These are phyloP conservation scores for Leucoagaricus sp. DNA, from an alignment of 1,284 basidiomycete species.

Conservation along the genomic window DNA sequence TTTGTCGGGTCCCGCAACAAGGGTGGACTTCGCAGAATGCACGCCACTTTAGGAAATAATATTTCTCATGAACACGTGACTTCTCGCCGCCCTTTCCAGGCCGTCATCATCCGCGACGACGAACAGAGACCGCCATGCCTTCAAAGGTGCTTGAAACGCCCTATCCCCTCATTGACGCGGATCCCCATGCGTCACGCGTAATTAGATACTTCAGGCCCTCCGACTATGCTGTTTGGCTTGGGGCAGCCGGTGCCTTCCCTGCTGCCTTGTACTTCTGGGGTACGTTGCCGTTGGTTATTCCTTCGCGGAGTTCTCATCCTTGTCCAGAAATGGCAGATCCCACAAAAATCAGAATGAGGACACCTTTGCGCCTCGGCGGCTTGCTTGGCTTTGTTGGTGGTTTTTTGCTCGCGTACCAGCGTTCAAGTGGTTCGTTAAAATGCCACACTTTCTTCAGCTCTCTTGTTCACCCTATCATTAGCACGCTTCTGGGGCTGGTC, in stretches of 20 bases:
- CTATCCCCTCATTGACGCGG: constrained; percentile 88
- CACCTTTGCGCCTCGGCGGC: constrained; percentile 39
- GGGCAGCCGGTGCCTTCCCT: constrained; percentile 79
- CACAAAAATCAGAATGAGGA: constrained; percentile 41
- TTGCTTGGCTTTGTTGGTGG: constrained; percentile 82
- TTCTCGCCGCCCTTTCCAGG: neutral
- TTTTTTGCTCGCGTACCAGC: constrained; percentile 93
- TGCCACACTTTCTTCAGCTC: neutral
- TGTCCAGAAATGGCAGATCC: constrained; percentile 45
- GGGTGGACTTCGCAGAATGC: neutral
- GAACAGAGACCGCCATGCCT: constrained; percentile 50
- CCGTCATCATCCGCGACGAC: constrained; percentile 29
- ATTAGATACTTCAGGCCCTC: constrained; percentile 87
- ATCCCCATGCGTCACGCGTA: constrained; percentile 90
- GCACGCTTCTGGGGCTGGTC: constrained; percentile 97
- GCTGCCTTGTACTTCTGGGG: constrained; percentile 76
- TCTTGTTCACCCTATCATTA: constrained; percentile 31
- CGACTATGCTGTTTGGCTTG: constrained; percentile 89
- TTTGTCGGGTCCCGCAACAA: constrained; percentile 1
- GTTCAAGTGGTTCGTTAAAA: constrained; percentile 72
- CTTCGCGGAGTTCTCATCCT: constrained; percentile 18
- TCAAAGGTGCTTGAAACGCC: constrained; percentile 70
- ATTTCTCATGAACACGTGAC: constrained; percentile 23
- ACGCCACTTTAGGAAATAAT: constrained; percentile 26
- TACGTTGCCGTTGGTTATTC: constrained; percentile 36